phyloP scores from a whole-genome alignment of 176 grass and related monocot genomes.

The Leersia perrieri region DNA sequence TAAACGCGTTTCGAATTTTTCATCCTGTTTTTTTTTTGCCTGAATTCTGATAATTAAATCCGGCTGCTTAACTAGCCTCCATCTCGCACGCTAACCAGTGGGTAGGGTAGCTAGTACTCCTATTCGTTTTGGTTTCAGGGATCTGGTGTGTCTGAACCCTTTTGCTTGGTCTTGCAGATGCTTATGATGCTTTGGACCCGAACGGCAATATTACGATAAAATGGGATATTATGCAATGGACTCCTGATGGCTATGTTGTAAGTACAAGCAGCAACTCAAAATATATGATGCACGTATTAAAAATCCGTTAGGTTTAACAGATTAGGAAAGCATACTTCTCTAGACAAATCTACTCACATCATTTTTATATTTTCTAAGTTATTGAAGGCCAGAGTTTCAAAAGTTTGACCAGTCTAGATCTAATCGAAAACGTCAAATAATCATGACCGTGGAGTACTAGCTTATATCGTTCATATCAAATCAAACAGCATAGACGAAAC shows the following conservation, averaged over 20 bases:
- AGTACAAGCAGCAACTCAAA: constrained; percentile 28
- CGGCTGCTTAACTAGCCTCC: too few species aligned
- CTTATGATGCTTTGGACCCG: constrained; percentile 80
- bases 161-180: constrained; percentile 48
- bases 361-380: too few species aligned
- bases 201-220: constrained; percentile 88
- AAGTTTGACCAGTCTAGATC: background rate
- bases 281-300: too few species aligned
- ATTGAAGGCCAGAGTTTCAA: too few species aligned
- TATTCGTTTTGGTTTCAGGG: background rate
- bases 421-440: background rate
- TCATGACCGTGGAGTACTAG: too few species aligned
- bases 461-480: too few species aligned
- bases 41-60: too few species aligned
- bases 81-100: background rate
- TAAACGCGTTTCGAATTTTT: background rate
- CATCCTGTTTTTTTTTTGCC: too few species aligned
- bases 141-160: constrained; percentile 27
- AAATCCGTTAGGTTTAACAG: too few species aligned
- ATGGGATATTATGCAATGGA: constrained; percentile 85
- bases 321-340: too few species aligned
- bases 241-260: constrained; percentile 88
- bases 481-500: background rate
- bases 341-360: too few species aligned
- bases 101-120: background rate